Evolutionary conservation across 2,329 filamentous ascomycete species (phyloP), one percentile per base, ranked within the genome.

Genomic region (Byssothecium circinans): DNA sequence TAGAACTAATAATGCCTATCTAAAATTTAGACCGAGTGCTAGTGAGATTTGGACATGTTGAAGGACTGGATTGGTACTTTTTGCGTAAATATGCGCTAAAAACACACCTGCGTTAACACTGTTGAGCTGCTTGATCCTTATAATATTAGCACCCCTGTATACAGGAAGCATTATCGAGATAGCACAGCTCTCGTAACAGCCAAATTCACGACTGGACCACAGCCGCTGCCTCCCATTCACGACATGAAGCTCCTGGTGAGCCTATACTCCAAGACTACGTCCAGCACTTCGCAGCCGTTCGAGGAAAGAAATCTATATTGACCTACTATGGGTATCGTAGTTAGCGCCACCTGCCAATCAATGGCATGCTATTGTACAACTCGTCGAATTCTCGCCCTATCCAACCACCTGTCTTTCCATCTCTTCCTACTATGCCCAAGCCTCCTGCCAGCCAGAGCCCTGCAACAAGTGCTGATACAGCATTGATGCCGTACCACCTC

Each of bases 361-460:
- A 57, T 1, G 84, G 84, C 34, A 87, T 75, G 43, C 75, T 77
- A 52, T 70, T 75, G 66, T 85, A 91, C 54, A 96, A 75, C 41
- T 83, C 80, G 74, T 96, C 87, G 71, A 92, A 96, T 41, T 88
- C 79, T 57, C 79, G 86, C 2, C 84, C 89, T 45, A 95, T 78
- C 90, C 91, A 96, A 0, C 90, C 90, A 3, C 80, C 75, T 1
- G 83, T 84, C 51, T 76, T 70, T 0, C 90, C 91, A 1, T 81
- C 88, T 52, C 81, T 78, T 2, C 86, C 90, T 8, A 96, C 83
- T 14, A 96, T 77, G 0, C 88, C 89, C 27, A 96, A 69, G 0
- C 88, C 87, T 3, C 91, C 91, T 0, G 85, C 84, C 42, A 91
- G 82, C 91, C 91, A 96, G n/a, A 91, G 45, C 0, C 74, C 79